A percentile compares a stretch with the other conserved stretches of the same genome.
These are phyloP conservation scores for Alnus glutinosa DNA, from an alignment of 306 rosid species.

Conservation along the genomic window DNA sequence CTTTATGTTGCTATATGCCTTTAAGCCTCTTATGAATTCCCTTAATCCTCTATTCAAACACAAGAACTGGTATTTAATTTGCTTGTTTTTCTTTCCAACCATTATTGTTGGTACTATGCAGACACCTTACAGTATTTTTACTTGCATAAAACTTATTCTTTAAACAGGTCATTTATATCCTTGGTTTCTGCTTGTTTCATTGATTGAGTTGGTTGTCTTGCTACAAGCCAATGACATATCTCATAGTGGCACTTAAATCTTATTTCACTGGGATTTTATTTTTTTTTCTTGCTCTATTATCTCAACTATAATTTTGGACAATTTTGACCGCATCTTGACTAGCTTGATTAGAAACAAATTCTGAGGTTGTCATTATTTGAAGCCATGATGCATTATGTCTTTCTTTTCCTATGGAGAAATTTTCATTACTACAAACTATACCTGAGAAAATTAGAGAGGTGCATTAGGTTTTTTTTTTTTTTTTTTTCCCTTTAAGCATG, in stretches of 20 bases:
- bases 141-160: not conserved
- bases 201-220: not conserved
- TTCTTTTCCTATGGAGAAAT: not conserved
- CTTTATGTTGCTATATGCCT: not conserved
- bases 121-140: not conserved
- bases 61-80: not conserved
- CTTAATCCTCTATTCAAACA: not conserved
- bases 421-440: not conserved
- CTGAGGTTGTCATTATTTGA: not conserved
- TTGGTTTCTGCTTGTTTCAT: not conserved
- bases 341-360: not conserved
- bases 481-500: not conserved
- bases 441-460: not conserved
- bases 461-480: not conserved
- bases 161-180: not conserved
- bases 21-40: not conserved
- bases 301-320: not conserved
- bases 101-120: not conserved
- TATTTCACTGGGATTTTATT: not conserved
- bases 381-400: not conserved
- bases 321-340: not conserved
- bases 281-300: not conserved
- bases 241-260: too few relatives aligned
- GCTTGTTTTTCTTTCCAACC: not conserved
- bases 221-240: too few relatives aligned